Conservation (phyloP, 805 yeast genomes). For the Candida boleticola region DNA sequence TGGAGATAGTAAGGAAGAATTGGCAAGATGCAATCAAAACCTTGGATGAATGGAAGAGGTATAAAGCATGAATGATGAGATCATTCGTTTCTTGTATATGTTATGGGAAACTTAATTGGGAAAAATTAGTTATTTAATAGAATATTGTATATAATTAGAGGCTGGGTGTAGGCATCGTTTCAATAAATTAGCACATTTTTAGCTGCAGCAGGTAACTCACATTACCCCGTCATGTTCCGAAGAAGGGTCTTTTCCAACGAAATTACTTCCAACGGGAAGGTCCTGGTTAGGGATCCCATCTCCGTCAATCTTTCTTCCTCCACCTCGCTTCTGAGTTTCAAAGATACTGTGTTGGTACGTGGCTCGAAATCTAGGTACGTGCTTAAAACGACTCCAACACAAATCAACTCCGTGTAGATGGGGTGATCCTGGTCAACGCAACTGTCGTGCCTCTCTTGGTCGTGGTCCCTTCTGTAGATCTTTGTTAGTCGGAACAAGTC, state of each 20-base stretch:
- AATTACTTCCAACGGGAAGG: constrained; percentile 27
- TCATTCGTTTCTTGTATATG: too few relatives aligned
- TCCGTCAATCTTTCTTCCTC: too few relatives aligned
- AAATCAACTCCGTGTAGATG: constrained; percentile 18
- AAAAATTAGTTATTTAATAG: too few relatives aligned
- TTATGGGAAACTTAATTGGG: too few relatives aligned
- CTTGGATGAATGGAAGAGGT: constrained; percentile 36
- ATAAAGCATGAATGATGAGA: background rate
- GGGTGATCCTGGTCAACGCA: constrained; percentile 14
- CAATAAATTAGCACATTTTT: too few relatives aligned
- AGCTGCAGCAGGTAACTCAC: too few relatives aligned
- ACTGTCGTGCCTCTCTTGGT: constrained; percentile 24
- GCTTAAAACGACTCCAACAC: constrained; percentile 30
- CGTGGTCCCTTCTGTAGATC: constrained; percentile 27
- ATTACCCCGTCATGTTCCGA: too few relatives aligned
- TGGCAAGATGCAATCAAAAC: constrained; percentile 41
- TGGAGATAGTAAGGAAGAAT: constrained; percentile 28
- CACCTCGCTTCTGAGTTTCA: background rate
- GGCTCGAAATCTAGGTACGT: constrained; percentile 21
- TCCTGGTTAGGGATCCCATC: constrained; percentile 19
- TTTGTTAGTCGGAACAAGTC: constrained; percentile 26
- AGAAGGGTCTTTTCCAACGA: constrained; percentile 33
- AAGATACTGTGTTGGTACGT: too few relatives aligned
- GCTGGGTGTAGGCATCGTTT: too few relatives aligned
- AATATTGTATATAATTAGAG: too few relatives aligned